Base-by-base conservation (phyloP, 2,329 filamentous ascomycete genomes). In the Lecanoromycetidae sp. region DNA sequence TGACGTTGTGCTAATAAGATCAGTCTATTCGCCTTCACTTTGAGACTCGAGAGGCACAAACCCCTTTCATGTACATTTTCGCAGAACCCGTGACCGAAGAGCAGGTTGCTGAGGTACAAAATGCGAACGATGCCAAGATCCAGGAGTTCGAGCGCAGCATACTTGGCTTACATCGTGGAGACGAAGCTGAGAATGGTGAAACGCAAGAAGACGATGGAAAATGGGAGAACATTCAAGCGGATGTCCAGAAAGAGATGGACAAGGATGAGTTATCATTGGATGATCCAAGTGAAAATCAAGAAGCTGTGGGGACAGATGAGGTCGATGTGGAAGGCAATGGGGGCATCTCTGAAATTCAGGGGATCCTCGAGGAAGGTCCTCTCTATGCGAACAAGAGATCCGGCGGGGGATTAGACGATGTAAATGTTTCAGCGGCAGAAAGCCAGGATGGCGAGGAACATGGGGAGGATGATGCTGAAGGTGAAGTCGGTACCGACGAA, bases 11-110 rank as follows among this genome's bases (percentile, higher is more conserved):
- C 49, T 55, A 41, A 51, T 30, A 3, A 44, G 7, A 15, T 2
- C 56, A 73, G 62, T 86, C 86, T 1, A 67, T 95, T 4, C 82
- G 87, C 9, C 61, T 95, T 30, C 81, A 88, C 61, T 82, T 94
- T 49, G 87, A 95, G 61, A 84, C 87, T 1, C 75, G 85, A 50
- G 69, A 74, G 46, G 59, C 9, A 67, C 69, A 1, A 35, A 56
- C 32, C 71, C 70, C 6, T 75, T 82, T 0, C 79, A 88, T 94
- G 77, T 90, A 94, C 59, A 78, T 96, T 44, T 94, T 94, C 59
- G 88, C 82, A 12, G 83, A 94, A 62, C 88, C 91, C 3, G 80
- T 96, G 44, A 76, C 75, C 0, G 75, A 84, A 4, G 74, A 80
- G 4, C 72, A 86, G 44, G 85, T 93, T 52, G 68, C 82, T 15